phyloP scores from a whole-genome alignment of 176 grass and related monocot species.

The Zea luxurians region DNA sequence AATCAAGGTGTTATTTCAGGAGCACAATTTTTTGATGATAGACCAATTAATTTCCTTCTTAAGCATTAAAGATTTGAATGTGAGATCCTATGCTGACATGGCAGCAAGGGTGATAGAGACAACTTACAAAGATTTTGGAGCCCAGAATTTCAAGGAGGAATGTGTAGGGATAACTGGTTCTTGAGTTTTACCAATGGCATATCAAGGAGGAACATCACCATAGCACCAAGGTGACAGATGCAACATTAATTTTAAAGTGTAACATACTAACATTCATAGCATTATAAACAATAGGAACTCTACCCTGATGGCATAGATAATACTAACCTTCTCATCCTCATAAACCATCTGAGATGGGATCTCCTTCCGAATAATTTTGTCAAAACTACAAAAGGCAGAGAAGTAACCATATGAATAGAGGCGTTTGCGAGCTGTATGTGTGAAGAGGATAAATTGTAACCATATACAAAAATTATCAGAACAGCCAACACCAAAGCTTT shows the following conservation, averaged over 20 bases:
- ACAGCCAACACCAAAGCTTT: neutral
- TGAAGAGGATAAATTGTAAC: neutral
- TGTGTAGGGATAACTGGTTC: neutral
- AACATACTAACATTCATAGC: neutral
- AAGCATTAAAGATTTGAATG: neutral
- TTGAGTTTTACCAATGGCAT: neutral
- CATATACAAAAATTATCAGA: neutral
- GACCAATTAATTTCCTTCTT: neutral
- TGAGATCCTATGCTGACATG: neutral
- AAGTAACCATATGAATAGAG: neutral
- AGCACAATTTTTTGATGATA: neutral
- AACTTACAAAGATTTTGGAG: neutral
- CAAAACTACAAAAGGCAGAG: conserved; percentile 52
- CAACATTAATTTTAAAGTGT: neutral
- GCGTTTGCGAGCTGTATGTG: neutral
- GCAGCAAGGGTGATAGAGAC: neutral
- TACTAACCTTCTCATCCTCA: conserved; percentile 75
- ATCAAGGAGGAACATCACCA: neutral
- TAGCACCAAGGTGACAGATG: neutral
- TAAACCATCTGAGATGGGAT: conserved; percentile 73
- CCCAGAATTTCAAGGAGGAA: neutral
- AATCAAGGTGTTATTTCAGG: neutral
- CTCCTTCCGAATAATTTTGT: conserved; percentile 79
- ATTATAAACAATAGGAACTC: neutral
- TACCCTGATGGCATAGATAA: neutral